Conservation (phyloP, 164 flowering plant species). For the Santalum album region DNA sequence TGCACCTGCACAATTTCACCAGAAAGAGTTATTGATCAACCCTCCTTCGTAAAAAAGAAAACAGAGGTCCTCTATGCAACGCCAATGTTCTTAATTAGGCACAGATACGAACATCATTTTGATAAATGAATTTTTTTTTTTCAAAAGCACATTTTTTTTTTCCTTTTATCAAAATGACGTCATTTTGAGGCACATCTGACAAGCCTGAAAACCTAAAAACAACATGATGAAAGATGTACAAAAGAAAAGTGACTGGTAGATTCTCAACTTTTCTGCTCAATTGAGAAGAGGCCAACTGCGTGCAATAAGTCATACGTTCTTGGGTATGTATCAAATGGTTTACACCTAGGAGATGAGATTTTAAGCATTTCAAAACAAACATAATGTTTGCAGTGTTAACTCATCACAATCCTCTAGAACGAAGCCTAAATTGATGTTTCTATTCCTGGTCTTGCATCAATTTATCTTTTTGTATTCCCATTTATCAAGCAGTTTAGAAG, state of each 20-base stretch:
- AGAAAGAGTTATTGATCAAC: conserved; percentile 1
- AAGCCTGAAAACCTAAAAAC: neutral
- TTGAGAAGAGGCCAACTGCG: conserved; percentile 74
- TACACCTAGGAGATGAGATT: conserved; percentile 46
- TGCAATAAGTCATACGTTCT: conserved; percentile 83
- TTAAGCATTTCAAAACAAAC: neutral
- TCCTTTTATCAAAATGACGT: too few species aligned
- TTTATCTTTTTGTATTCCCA: too few species aligned
- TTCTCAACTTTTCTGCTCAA: conserved; percentile 56
- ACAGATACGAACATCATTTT: too few species aligned
- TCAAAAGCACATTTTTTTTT: too few species aligned
- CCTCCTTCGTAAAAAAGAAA: neutral
- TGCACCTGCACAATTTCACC: conserved; percentile 32
- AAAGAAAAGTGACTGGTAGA: neutral
- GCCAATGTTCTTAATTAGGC: too few species aligned
- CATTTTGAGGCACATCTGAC: too few species aligned
- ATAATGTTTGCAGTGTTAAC: neutral
- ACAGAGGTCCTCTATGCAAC: too few species aligned
- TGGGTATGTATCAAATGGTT: conserved; percentile 83
- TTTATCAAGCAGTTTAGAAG: too few species aligned
- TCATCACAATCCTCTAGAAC: too few species aligned
- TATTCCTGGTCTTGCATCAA: too few species aligned
- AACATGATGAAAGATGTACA: neutral
- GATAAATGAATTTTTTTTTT: too few species aligned
- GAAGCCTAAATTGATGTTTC: too few species aligned